Evolutionary conservation across 306 rosid genomes (phyloP).

Genomic region (Prunus mira): DNA sequence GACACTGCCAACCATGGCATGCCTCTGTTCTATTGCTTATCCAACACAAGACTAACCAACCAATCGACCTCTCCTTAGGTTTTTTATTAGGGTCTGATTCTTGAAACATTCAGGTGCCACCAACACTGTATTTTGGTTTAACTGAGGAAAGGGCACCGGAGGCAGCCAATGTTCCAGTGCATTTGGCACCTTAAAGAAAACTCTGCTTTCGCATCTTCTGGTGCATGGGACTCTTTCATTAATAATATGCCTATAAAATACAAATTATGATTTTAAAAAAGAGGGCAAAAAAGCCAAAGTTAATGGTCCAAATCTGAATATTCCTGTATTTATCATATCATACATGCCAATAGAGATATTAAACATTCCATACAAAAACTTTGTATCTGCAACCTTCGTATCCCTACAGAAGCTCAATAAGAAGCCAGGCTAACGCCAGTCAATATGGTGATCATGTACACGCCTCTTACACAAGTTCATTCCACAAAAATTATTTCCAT

Average conservation of each 20-base stretch:
- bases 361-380: slow-evolving; percentile 28
- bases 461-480: slow-evolving; percentile 29
- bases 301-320: neutral
- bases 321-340: neutral
- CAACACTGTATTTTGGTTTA: too few species aligned
- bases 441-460: slow-evolving; percentile 52
- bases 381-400: slow-evolving; percentile 29
- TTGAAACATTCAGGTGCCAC: too few species aligned
- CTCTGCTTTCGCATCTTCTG: too few species aligned
- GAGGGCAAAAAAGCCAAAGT: neutral
- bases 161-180: too few species aligned
- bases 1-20: too few species aligned
- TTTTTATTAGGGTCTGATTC: too few species aligned
- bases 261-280: neutral
- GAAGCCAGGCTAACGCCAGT: slow-evolving; percentile 22
- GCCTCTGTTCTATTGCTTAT: too few species aligned
- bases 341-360: slow-evolving; percentile 3
- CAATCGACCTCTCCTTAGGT: too few species aligned
- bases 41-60: too few species aligned
- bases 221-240: neutral
- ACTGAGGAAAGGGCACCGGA: too few species aligned
- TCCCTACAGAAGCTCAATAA: slow-evolving; percentile 30
- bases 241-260: neutral
- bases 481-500: slow-evolving; percentile 19
- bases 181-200: too few species aligned